Base-by-base conservation (phyloP, 495 filamentous ascomycete species). In the Penicillium roqueforti region DNA sequence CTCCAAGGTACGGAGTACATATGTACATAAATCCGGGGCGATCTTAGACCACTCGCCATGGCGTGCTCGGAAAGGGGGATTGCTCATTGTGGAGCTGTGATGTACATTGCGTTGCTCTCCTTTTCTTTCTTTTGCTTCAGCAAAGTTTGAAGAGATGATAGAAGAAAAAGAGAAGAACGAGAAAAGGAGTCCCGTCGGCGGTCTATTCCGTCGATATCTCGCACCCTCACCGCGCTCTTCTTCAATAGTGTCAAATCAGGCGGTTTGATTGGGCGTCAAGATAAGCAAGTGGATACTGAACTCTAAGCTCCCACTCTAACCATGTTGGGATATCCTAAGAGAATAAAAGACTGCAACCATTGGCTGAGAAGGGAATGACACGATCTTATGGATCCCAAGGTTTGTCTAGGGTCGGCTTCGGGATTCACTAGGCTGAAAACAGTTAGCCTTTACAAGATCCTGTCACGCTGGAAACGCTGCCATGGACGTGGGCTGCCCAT, bases 271-370 rank as follows among this genome's bases (percentile, higher is more conserved):
- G 58, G 63, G 6, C 28, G 36, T 36, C 4, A 14, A 59, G 56
- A 66, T 66, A 68, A 68, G 65, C 60, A 66, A 68, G 63, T 66
- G 65, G 65, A 40, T n/a, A n/a, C n/a, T n/a, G n/a, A n/a, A n/a
- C 41, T 26, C 36, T 60, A 59, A 60, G 39, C 36, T 32, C 38
- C 16, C 13, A 11, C 47, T 45, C 46, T 57, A 57, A 51, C 50
- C 34, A 14, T 8, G 26, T 54, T 39, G 16, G 61, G 52, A 13
- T 47, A 48, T 40, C 26, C 50, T 48, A 63, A 54, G 51, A 54
- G 47, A 48, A 43, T n/a, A 41, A 6, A 5, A 5, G 1, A 10
- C 4, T 19, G 7, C 2, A 9, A 6, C 50, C 50, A 65, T 65
- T 65, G 61, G 59, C 3, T 36, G 1, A 2, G 4, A 19, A 38